Base-by-base conservation (phyloP, 2,329 filamentous ascomycete species). In the Xylariaceae sp. region DNA sequence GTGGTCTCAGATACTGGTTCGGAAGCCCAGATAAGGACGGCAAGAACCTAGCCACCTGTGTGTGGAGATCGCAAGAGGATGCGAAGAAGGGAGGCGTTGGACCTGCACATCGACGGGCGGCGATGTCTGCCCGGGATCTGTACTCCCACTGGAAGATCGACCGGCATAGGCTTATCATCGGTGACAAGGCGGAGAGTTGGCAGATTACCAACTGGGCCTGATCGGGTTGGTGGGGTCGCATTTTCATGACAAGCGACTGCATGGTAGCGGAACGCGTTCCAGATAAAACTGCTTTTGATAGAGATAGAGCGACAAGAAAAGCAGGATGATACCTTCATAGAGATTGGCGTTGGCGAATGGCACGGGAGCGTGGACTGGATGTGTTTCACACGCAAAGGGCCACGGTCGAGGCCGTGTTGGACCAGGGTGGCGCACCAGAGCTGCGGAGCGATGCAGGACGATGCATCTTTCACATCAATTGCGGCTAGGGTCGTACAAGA, bases 1-100 rank as follows among this genome's bases (percentile, higher is more conserved):
- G 22, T 28, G 22, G 22, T 28, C 42, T 43, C 58, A 86, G 83
- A 70, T 96, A 97, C 71, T 96, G 92, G 90, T 96, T 95, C 69
- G 90, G 90, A 2, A 77, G 74, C 33, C 86, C 87, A 17, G 84
- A 95, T 71, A 73, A 69, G 41, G 76, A 87, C 47, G 79, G 87
- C 56, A 77, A 83, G 64, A 96, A 96, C 72, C 71, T 97, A 63
- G 92, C 92, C 41, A 96, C 91, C 45, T 91, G 84, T 68, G 67
- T 88, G 54, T 88, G 84, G 84, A 75, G 82, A 57, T 79, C 78
- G 31, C 74, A 76, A 41, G 74, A 80, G 39, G 82, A 87, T 64
- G 84, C 84, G 36, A 75, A 73, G 60, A 75, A 75, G 57, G 84
- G 83, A 53, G 82, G 82, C 31, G 69, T 75, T 48, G 83, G 83